Percentiles rank a stretch among this genome's conserved stretches.
Evolutionary conservation across 2,329 filamentous ascomycete genomes (phyloP).

Genomic region (Sporothrix luriei): DNA sequence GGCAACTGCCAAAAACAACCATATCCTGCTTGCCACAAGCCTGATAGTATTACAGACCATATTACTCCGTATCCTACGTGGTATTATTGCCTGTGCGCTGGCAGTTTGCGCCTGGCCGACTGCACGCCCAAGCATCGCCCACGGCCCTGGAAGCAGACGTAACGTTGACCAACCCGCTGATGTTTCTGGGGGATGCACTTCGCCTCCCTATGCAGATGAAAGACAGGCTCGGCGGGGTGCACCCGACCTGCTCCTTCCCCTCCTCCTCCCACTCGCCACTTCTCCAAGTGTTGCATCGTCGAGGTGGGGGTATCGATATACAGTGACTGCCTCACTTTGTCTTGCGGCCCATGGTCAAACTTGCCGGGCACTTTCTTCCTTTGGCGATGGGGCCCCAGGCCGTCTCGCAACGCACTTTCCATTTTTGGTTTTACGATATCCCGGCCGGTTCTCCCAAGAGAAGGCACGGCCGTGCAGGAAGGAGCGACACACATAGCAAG

Average conservation of each 20-base stretch:
- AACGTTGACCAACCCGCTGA: background rate
- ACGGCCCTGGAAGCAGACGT: constrained; percentile 10
- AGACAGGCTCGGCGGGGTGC: constrained; percentile 13
- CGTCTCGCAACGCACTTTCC: constrained; percentile 12
- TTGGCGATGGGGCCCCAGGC: background rate
- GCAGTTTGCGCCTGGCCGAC: background rate
- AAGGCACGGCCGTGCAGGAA: background rate
- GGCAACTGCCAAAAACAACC: background rate
- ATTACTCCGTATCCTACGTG: background rate
- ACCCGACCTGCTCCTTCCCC: constrained; percentile 1
- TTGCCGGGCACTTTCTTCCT: background rate
- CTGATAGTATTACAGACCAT: constrained; percentile 9
- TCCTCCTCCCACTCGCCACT: background rate
- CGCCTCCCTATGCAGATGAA: constrained; percentile 10
- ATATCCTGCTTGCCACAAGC: background rate
- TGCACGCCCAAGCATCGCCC: background rate
- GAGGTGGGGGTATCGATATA: constrained; percentile 3
- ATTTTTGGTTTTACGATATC: background rate
- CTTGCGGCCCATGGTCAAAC: background rate
- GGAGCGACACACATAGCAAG: constrained; percentile 3
- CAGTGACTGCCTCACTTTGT: background rate
- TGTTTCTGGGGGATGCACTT: constrained; percentile 9
- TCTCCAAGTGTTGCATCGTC: background rate
- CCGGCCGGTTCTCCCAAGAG: background rate
- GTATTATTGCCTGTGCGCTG: constrained; percentile 16